Evolutionary conservation across 2,329 filamentous ascomycete species (phyloP).

Genomic region (Parasarocladium wereldwijsianum): DNA sequence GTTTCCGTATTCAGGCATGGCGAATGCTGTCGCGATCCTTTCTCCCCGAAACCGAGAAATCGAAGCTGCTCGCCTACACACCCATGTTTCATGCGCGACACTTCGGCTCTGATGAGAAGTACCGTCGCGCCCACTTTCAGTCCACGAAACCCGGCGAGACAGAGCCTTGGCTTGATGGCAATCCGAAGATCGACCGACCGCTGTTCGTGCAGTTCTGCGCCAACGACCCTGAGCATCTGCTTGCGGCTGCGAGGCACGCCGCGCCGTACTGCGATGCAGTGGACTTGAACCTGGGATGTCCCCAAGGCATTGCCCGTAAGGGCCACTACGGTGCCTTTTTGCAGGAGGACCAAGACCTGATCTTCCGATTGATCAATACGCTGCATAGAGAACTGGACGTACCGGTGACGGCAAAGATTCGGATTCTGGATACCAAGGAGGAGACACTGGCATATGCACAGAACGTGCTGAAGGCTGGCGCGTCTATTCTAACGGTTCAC

Average conservation of each 20-base stretch:
- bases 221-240: constrained; percentile 66
- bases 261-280: constrained; percentile 87
- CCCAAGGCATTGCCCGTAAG: constrained; percentile 83
- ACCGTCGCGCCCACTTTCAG: constrained; percentile 72
- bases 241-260: constrained; percentile 64
- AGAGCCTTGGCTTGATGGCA: constrained; percentile 64
- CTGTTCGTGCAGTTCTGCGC: constrained; percentile 96
- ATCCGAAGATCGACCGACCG: constrained; percentile 69
- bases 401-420: constrained; percentile 89
- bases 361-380: constrained; percentile 70
- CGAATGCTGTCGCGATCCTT: constrained; percentile 92
- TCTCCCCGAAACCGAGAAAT: constrained; percentile 50
- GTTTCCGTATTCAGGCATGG: constrained; percentile 61
- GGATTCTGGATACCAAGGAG: constrained; percentile 75
- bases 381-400: constrained; percentile 65
- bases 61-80: constrained; percentile 69
- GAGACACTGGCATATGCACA: constrained; percentile 78
- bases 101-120: constrained; percentile 62
- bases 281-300: constrained; percentile 89
- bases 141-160: constrained; percentile 27
- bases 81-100: constrained; percentile 94
- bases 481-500: constrained; percentile 87
- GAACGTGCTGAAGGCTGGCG: constrained; percentile 74
- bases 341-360: constrained; percentile 79
- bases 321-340: constrained; percentile 90